phyloP scores from a whole-genome alignment of 1,284 basidiomycete genomes.

The Ceratobasidium sp. region DNA sequence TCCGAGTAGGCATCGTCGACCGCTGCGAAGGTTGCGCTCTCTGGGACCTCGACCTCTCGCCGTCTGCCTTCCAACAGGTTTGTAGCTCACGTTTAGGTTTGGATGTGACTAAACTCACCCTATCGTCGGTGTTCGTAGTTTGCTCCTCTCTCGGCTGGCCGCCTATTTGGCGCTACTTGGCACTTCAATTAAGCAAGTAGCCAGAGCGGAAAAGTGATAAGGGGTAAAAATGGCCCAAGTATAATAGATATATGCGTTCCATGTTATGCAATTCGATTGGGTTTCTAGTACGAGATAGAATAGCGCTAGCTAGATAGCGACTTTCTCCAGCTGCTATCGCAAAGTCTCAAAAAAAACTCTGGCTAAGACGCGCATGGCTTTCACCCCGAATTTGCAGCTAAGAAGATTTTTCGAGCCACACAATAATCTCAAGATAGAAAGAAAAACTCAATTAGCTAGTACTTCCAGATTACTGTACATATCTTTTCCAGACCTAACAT shows the following conservation, averaged over 20 bases:
- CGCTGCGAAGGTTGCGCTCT: conserved; percentile 20
- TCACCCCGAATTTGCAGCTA: too few relatives aligned
- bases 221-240: not conserved
- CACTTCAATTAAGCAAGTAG: conserved; percentile 14
- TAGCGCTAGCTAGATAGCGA: too few relatives aligned
- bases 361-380: too few relatives aligned
- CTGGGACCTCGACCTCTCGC: conserved; percentile 36
- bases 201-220: not conserved
- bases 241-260: not conserved
- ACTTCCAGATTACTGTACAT: too few relatives aligned
- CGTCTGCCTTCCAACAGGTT: conserved; percentile 30
- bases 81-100: not conserved
- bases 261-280: not conserved
- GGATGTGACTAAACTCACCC: not conserved
- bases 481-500: too few relatives aligned
- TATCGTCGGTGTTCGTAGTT: not conserved
- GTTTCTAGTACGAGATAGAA: not conserved
- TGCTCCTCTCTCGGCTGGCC: conserved; percentile 18
- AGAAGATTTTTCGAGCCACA: too few relatives aligned
- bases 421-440: too few relatives aligned
- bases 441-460: too few relatives aligned
- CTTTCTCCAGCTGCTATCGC: too few relatives aligned
- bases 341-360: too few relatives aligned
- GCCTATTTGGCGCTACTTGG: conserved; percentile 33
- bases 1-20: conserved; percentile 9